Base-by-base conservation (phyloP, 2,329 filamentous ascomycete species). In the Coniochaeta ligniaria region DNA sequence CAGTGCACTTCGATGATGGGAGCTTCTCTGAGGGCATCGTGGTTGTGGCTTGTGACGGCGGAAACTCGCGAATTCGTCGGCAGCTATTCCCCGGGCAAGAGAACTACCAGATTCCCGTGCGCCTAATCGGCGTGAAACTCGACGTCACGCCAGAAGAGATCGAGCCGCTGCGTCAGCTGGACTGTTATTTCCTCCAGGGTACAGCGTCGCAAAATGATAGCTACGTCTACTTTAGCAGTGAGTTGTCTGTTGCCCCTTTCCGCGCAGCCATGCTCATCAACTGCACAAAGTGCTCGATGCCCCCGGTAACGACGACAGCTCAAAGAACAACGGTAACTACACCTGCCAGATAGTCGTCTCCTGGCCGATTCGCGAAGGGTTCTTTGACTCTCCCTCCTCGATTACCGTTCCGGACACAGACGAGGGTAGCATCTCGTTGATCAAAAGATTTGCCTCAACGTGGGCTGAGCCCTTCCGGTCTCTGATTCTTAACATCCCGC, bases 161-260 rank as follows among this genome's bases (percentile, higher is more conserved):
- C 20, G 67, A 70, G 1, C 74, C 75, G 0, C 72, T 83, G 2
- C 72, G 73, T 6, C 71, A 71, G 1, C 74, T 84, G 0, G 83
- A 86, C 59, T 78, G 82, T 0, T 82, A 78, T 47, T 82, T 85
- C 57, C 74, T 85, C 22, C 82, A 85, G 58, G 82, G 82, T 0
- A 76, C 77, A 0, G 76, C 83, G 41, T 81, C 83, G 0, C 69
- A 74, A 28, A 79, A 81, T 4, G 75, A 81, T 47, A 75, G 76
- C 0, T 85, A 80, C 66, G 67, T 83, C 20, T 86, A 80, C 65
- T 78, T 83, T 60, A 82, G 80, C 58, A 71, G 79, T 81, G 64
- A 61, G 76, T 67, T 31, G 14, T 43, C n/a, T 16, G 31, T 38
- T 41, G 5, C 12, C 22, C 54, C n/a, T 58, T 28, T 1, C 31